These are phyloP conservation scores for Exserohilum turcica DNA, from an alignment of 2,329 filamentous ascomycete genomes.

Conservation along the genomic window DNA sequence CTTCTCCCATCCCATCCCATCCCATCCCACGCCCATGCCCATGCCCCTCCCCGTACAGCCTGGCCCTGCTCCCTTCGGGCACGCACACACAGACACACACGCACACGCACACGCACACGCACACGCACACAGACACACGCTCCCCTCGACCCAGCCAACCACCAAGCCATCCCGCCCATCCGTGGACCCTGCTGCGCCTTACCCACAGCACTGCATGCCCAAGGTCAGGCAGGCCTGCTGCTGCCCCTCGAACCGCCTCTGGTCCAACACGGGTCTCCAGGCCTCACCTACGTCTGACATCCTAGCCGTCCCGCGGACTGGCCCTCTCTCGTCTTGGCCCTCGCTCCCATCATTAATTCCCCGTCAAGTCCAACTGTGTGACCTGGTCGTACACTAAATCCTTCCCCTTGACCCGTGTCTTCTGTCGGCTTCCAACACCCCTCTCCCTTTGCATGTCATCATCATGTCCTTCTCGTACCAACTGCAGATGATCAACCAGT, in stretches of 20 bases:
- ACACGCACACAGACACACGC: constrained; percentile 18
- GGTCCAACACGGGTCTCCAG: constrained; percentile 15
- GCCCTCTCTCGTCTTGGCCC: neutral
- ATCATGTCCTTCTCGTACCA: constrained; percentile 42
- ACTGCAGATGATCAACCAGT: constrained; percentile 40
- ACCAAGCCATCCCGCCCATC: constrained; percentile 13
- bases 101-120: neutral
- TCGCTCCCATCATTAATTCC: neutral
- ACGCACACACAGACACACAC: neutral
- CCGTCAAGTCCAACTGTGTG: neutral
- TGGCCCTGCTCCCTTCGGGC: neutral
- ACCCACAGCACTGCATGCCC: constrained; percentile 27
- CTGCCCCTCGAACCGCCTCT: constrained; percentile 23
- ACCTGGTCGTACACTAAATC: neutral
- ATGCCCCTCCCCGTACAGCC: neutral
- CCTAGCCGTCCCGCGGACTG: constrained; percentile 6
- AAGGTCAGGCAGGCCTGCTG: constrained; percentile 17
- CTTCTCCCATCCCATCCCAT: too few relatives aligned
- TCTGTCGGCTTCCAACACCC: neutral
- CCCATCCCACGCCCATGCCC: neutral
- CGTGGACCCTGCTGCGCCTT: constrained; percentile 23
- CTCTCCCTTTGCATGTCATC: neutral
- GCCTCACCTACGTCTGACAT: constrained; percentile 24
- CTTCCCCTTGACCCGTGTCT: neutral
- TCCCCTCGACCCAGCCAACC: constrained; percentile 11